A percentile compares a stretch with the other conserved stretches of the same genome.
Evolutionary conservation across 164 flowering plant species (phyloP).

Genomic region (Magnolia sinica): DNA sequence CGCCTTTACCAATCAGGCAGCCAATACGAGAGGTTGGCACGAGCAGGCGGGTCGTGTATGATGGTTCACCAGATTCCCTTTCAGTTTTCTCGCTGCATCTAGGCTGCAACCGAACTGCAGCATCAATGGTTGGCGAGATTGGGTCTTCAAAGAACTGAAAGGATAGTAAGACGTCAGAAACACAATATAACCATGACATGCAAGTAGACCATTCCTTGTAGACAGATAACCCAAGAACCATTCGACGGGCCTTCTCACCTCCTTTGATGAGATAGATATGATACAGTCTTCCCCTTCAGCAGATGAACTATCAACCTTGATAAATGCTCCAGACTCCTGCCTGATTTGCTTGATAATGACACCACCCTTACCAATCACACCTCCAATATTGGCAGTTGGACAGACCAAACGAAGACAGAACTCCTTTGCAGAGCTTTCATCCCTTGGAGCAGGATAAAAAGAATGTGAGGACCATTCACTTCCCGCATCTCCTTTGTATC

Average conservation of each 20-base stretch:
- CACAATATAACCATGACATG: not conserved
- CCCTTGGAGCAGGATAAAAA: conserved; percentile 58
- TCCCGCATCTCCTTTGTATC: conserved; percentile 63
- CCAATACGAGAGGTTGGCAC: conserved; percentile 90
- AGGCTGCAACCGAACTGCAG: conserved; percentile 86
- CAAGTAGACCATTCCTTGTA: not conserved
- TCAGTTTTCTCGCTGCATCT: conserved; percentile 86
- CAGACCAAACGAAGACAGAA: conserved; percentile 78
- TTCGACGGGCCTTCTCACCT: conserved; percentile 34
- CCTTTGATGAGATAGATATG: conserved; percentile 71
- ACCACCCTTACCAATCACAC: conserved; percentile 93
- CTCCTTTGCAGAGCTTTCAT: conserved; percentile 69
- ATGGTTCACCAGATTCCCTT: conserved; percentile 74
- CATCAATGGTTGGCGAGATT: conserved; percentile 76
- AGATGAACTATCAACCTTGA: conserved; percentile 81
- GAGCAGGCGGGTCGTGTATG: conserved; percentile 75
- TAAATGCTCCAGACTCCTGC: conserved; percentile 77
- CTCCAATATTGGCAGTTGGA: conserved; percentile 74
- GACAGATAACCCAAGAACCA: not conserved
- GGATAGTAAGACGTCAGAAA: not conserved
- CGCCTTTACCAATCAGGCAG: conserved; percentile 95
- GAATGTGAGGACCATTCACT: conserved; percentile 69
- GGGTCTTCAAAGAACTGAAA: conserved; percentile 75
- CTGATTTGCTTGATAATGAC: conserved; percentile 81
- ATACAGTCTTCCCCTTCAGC: conserved; percentile 81